Percentiles rank a stretch among this genome's conserved stretches.
Evolutionary conservation across 352 stramenopile genomes (phyloP).

Genomic region (Phytophthora pluvialis): DNA sequence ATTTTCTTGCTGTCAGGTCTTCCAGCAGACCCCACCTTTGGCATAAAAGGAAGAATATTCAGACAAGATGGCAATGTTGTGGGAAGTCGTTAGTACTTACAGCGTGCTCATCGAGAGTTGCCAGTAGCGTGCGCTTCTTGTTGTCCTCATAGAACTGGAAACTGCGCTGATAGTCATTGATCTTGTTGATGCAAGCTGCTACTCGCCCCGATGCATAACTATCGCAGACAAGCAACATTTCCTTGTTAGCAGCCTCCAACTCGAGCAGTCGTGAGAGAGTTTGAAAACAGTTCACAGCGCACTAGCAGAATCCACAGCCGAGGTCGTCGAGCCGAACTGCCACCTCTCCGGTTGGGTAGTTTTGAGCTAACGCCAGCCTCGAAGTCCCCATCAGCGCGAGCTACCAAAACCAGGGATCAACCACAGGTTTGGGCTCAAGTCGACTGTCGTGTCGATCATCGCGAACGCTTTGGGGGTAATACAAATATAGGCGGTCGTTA

Average conservation of each 20-base stretch:
- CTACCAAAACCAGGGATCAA: background rate
- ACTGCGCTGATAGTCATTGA: conserved; percentile 66
- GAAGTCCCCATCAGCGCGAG: conserved; percentile 6
- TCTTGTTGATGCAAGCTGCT: conserved; percentile 73
- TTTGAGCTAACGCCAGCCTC: conserved; percentile 13
- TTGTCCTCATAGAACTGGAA: conserved; percentile 82
- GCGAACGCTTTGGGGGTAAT: background rate
- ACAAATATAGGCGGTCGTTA: background rate
- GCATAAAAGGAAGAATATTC: background rate
- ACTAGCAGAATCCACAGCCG: conserved; percentile 82
- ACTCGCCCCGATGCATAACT: conserved; percentile 73
- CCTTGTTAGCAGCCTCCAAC: background rate
- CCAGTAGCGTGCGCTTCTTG: conserved; percentile 55
- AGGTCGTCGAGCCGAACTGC: conserved; percentile 62
- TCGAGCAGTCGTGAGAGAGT: background rate
- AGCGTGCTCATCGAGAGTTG: conserved; percentile 73
- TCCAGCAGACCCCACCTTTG: conserved; percentile 64
- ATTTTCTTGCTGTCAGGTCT: conserved; percentile 62
- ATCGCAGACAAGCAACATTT: background rate
- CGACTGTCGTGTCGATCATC: background rate
- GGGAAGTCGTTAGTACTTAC: conserved; percentile 31
- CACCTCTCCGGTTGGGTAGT: conserved; percentile 56
- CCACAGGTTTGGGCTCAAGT: background rate
- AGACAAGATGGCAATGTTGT: background rate
- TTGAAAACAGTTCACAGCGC: conserved; percentile 9